A percentile compares a stretch with the other conserved stretches of the same genome.
Conservation (phyloP, 495 filamentous ascomycete species). For the Trypethelium eluteriae region DNA sequence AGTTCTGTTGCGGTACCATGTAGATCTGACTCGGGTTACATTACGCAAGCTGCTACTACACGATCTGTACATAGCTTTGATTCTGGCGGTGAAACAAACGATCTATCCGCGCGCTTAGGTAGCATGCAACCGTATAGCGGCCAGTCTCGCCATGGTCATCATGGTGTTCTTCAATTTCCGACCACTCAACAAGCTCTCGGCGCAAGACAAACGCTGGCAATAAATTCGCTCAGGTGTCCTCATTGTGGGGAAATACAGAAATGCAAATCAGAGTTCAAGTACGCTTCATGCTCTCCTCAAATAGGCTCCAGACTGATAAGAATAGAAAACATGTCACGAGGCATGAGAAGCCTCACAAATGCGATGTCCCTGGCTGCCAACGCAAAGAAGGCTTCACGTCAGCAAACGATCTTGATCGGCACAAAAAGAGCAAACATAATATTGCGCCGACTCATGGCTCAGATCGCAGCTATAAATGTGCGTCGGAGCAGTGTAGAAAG, state of each 20-base stretch:
- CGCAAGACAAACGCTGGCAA: constrained; percentile 19
- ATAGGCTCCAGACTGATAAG: constrained; percentile 1
- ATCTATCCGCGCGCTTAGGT: not conserved
- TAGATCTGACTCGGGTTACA: constrained; percentile 8
- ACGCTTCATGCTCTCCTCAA: constrained; percentile 1
- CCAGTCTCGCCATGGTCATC: constrained; percentile 16
- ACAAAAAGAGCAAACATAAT: constrained; percentile 14
- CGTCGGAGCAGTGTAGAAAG: not conserved
- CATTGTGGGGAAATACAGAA: constrained; percentile 24
- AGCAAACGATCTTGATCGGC: constrained; percentile 27
- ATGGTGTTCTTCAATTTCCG: constrained; percentile 4
- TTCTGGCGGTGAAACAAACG: constrained; percentile 2
- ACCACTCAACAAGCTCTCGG: not conserved
- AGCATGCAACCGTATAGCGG: constrained; percentile 4
- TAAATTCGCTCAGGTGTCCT: constrained; percentile 21
- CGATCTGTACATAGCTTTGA: not conserved
- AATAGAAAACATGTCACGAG: constrained; percentile 23
- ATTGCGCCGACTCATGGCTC: constrained; percentile 17
- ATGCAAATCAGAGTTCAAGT: constrained; percentile 29
- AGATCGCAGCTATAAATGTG: constrained; percentile 19
- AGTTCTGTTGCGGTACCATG: not conserved
- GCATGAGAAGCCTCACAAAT: constrained; percentile 22
- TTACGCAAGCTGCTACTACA: not conserved
- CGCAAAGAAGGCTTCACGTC: constrained; percentile 24
- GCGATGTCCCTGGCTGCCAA: constrained; percentile 20